Conservation (phyloP, 2,329 filamentous ascomycete species). For the Aschersonia sp. region DNA sequence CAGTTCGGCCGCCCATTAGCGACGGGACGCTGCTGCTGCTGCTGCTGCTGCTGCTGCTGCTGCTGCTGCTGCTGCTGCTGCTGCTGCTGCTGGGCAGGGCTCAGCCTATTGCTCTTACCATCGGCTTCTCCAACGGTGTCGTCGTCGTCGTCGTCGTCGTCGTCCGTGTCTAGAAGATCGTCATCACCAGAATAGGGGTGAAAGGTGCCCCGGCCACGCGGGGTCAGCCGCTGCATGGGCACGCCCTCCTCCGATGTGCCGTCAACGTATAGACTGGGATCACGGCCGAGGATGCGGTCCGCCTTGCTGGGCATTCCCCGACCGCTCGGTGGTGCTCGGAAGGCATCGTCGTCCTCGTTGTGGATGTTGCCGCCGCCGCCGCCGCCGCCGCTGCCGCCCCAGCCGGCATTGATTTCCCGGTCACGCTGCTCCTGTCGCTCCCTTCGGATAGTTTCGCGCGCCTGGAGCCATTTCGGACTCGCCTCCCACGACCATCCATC, state of each 20-base stretch:
- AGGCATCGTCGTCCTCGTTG: slow-evolving; percentile 4
- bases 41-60: no score
- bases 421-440: slow-evolving; percentile 46
- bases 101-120: neutral
- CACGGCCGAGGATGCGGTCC: slow-evolving; percentile 41
- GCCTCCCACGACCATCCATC: slow-evolving; percentile 94
- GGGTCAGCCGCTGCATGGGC: slow-evolving; percentile 31
- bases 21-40: neutral
- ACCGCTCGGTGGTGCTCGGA: slow-evolving; percentile 12
- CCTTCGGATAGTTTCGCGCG: slow-evolving; percentile 44
- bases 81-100: slow-evolving; percentile 1
- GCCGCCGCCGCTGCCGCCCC: slow-evolving; percentile 29
- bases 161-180: slow-evolving; percentile 25
- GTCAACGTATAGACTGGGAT: slow-evolving; percentile 40
- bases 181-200: slow-evolving; percentile 13
- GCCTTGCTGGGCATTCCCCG: slow-evolving; percentile 35
- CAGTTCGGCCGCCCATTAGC: no score
- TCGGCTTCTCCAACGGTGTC: slow-evolving; percentile 6
- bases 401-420: slow-evolving; percentile 52
- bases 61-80: no score
- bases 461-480: slow-evolving; percentile 62
- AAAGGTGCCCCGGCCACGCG: slow-evolving; percentile 24
- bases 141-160: slow-evolving; percentile 16
- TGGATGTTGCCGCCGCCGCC: no score
- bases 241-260: slow-evolving; percentile 23